phyloP scores from a whole-genome alignment of 2,329 filamentous ascomycete species.

The Clarireedia paspali region DNA sequence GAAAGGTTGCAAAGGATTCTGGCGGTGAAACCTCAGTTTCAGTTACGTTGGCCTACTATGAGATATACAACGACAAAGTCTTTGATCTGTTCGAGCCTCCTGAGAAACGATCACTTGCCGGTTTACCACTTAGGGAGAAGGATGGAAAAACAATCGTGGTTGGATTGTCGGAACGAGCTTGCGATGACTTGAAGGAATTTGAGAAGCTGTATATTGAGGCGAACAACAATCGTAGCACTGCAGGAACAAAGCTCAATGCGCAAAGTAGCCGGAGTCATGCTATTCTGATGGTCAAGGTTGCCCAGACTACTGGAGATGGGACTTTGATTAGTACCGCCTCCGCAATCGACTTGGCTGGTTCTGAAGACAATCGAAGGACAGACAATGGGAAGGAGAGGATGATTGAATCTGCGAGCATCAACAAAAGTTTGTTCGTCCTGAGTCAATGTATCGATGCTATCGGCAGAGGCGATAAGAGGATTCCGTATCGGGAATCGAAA shows the following conservation, averaged over 20 bases:
- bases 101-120: conserved; percentile 69
- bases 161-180: conserved; percentile 74
- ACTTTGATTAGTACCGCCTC: conserved; percentile 75
- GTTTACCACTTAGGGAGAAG: conserved; percentile 76
- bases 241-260: conserved; percentile 85
- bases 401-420: conserved; percentile 94
- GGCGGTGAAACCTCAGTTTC: conserved; percentile 61
- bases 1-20: conserved; percentile 78
- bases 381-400: conserved; percentile 89
- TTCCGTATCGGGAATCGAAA: conserved; percentile 86
- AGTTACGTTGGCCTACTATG: conserved; percentile 82
- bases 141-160: conserved; percentile 82
- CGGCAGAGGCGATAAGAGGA: conserved; percentile 62
- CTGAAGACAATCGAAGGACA: conserved; percentile 89
- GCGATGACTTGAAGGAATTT: conserved; percentile 81
- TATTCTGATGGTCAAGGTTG: conserved; percentile 83
- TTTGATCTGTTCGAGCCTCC: conserved; percentile 83
- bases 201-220: conserved; percentile 85
- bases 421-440: conserved; percentile 91
- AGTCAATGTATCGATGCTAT: conserved; percentile 96
- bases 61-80: conserved; percentile 95
- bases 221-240: conserved; percentile 83
- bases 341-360: conserved; percentile 90
- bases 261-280: conserved; percentile 87
- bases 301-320: conserved; percentile 62